Base-by-base conservation (phyloP, 306 rosid genomes). In the Malus fusca region DNA sequence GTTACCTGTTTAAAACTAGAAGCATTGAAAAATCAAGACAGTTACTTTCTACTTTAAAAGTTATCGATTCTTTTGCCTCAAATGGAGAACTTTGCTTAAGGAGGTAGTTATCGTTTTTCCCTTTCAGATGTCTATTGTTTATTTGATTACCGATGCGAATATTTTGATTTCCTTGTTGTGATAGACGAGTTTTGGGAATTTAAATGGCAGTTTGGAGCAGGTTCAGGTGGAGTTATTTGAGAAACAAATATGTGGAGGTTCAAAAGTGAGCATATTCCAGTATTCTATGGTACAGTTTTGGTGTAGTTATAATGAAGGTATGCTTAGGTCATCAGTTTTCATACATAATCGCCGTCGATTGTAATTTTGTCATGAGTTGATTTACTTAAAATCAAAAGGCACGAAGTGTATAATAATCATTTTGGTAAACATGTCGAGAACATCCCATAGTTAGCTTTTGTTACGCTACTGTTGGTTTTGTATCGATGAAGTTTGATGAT, bases 141-240 rank as follows among this genome's bases (percentile, higher is more conserved):
- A 48, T 67, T 28, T 77, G 71, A 77, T 68, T 79, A 59, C 11
- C 52, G 69, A 71, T 78, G 65, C 70, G 28, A n/a, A 37, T 60
- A 58, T 68, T 46, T 11, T 22, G 48, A 48, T 75, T 69, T 75
- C 83, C 73, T 75, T 79, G 78, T 77, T 83, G 75, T 92, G 87
- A 89, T 88, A 85, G 83, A 87, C 80, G 81, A 82, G 88, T 88
- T 88, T 87, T 92, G 93, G 96, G 89, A 87, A 88, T 89, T 86
- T 88, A 89, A 89, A 89, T 92, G 93, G 96, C 98, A 95, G 99
- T 90, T 90, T 95, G 97, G 99, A 92, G 97, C 97, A 95, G 91
- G 96, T 90, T 87, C 99, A 95, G 97, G 92, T 90, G 40, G 87
- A 83, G 69, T 83, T 90, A 84, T 95, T 95, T 83, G 93, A 91